Percentiles rank a stretch among this genome's conserved stretches.
These are phyloP conservation scores for Linnemannia exigua DNA, from an alignment of 192 early-diverging fungal genomes.

Conservation along the genomic window DNA sequence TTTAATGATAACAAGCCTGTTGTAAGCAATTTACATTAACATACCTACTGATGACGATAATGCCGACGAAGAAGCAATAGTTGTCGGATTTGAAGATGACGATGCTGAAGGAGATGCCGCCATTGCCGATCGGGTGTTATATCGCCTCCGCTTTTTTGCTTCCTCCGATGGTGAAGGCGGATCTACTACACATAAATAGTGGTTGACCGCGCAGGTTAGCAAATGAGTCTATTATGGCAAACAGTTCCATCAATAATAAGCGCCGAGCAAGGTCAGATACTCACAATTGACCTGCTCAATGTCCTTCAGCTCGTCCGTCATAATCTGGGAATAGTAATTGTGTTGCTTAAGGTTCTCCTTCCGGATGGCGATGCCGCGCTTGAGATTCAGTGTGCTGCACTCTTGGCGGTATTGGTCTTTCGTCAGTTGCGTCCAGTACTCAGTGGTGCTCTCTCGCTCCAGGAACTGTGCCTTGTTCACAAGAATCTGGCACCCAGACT, in stretches of 20 bases:
- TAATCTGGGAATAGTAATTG: not conserved
- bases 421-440: not conserved
- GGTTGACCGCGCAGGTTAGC: not conserved
- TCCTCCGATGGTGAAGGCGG: not conserved
- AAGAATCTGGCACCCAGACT: not conserved
- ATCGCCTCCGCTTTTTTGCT: not conserved
- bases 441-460: not conserved
- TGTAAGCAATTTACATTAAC: no score
- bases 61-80: no score
- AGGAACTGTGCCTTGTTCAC: not conserved
- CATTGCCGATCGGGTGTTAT: not conserved
- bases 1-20: no score
- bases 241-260: no score
- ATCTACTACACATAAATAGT: not conserved
- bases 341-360: conserved; percentile 5
- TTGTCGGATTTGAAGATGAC: no score
- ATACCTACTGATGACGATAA: no score
- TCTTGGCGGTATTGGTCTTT: not conserved
- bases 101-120: no score
- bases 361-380: not conserved
- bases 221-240: no score
- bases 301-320: not conserved
- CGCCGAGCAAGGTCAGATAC: no score
- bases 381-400: not conserved
- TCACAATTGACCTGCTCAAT: not conserved